Percentiles rank a stretch among this genome's conserved stretches.
These are phyloP conservation scores for Inga laurina DNA, from an alignment of 306 rosid species.

Conservation along the genomic window DNA sequence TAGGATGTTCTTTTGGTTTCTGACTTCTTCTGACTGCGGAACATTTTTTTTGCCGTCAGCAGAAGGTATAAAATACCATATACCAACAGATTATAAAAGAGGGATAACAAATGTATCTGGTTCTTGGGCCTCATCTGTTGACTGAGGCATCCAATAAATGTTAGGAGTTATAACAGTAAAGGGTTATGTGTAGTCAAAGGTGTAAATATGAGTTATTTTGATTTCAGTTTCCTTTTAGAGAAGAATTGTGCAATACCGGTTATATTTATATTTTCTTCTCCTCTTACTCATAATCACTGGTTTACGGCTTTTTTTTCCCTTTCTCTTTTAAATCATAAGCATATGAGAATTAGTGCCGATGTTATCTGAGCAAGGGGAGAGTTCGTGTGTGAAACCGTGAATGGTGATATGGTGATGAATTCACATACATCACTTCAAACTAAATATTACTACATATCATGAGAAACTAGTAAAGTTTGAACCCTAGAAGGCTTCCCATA, in stretches of 20 bases:
- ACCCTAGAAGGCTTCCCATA: neutral
- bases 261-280: constrained; percentile 11
- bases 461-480: neutral
- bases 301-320: neutral
- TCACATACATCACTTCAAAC: neutral
- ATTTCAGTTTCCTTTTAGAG: constrained; percentile 12
- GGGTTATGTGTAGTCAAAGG: constrained; percentile 20
- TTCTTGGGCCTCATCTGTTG: constrained; percentile 28
- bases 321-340: neutral
- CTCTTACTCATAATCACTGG: neutral
- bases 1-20: constrained; percentile 11
- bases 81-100: constrained; percentile 33
- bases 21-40: constrained; percentile 29
- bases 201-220: constrained; percentile 21
- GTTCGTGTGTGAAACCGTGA: neutral
- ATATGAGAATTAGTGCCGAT: neutral
- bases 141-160: constrained; percentile 22
- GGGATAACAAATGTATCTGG: constrained; percentile 27
- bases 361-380: neutral
- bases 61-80: constrained; percentile 42
- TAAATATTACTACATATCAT: neutral
- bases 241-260: neutral
- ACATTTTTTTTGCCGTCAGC: neutral
- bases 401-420: neutral
- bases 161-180: constrained; percentile 15